Conservation (phyloP, 208 protist species). For the Trichomonas tenax region DNA sequence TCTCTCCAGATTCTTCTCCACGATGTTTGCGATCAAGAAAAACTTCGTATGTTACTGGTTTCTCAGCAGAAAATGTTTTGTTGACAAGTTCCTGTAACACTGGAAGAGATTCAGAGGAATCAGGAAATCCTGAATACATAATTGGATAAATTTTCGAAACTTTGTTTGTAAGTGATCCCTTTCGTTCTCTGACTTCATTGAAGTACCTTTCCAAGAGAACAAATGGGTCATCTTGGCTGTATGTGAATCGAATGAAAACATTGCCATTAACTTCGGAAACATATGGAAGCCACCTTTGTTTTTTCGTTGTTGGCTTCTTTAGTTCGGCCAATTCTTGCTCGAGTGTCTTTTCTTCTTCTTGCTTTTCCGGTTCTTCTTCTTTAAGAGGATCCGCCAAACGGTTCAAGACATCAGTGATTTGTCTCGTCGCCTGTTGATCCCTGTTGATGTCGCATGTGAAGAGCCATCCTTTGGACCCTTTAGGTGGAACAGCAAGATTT, state of each 20-base stretch:
- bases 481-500: neutral
- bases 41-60: neutral
- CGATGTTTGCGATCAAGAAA: neutral
- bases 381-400: neutral
- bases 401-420: neutral
- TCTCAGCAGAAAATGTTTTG: neutral
- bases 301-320: no score
- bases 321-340: neutral
- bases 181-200: neutral
- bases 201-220: neutral
- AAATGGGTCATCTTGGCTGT: neutral
- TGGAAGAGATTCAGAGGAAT: neutral
- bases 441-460: neutral
- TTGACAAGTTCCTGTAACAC: neutral
- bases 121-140: neutral
- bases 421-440: neutral
- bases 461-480: neutral
- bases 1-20: neutral
- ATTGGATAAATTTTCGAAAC: conserved; percentile 5
- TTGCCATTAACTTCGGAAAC: conserved; percentile 8
- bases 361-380: neutral
- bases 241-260: neutral
- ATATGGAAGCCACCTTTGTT: neutral
- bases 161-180: neutral
- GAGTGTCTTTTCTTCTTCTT: neutral